phyloP scores from a whole-genome alignment of 306 rosid genomes.

The Trifolium fragiferum region DNA sequence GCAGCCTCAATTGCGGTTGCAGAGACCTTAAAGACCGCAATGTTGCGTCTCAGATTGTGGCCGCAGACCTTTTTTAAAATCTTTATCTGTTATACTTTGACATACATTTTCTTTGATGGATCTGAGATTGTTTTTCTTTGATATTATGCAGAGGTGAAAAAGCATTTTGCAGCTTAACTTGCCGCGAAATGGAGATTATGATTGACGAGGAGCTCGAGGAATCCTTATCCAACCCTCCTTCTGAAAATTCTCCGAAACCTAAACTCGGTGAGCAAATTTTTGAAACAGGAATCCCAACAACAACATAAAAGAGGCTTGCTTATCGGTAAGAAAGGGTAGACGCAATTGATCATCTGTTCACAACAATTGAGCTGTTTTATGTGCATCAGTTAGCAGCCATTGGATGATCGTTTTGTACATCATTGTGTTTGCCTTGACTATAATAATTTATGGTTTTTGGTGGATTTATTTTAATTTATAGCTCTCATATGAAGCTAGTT shows the following conservation, averaged over 20 bases:
- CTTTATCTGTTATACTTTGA: not conserved
- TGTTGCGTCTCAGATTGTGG: not conserved
- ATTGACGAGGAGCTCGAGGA: slow-evolving; percentile 71
- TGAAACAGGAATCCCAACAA: slow-evolving; percentile 56
- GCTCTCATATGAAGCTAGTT: slow-evolving; percentile 45
- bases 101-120: not conserved
- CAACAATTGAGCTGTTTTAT: slow-evolving; percentile 72
- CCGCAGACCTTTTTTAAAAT: not conserved
- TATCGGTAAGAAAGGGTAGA: slow-evolving; percentile 44
- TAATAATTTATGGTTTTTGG: slow-evolving; percentile 49
- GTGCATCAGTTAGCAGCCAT: slow-evolving; percentile 86
- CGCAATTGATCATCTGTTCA: slow-evolving; percentile 73
- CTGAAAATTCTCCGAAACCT: slow-evolving; percentile 46
- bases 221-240: slow-evolving; percentile 45
- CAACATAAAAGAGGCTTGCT: slow-evolving; percentile 46
- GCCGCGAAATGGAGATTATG: slow-evolving; percentile 78
- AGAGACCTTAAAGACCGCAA: not conserved
- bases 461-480: slow-evolving; percentile 43
- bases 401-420: slow-evolving; percentile 92
- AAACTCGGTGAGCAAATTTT: slow-evolving; percentile 52
- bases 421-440: slow-evolving; percentile 54
- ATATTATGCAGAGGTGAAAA: slow-evolving; percentile 77
- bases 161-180: slow-evolving; percentile 81
- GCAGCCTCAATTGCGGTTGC: not conserved
- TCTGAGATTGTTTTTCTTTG: slow-evolving; percentile 22